A percentile compares a stretch with the other conserved stretches of the same genome.
phyloP scores from a whole-genome alignment of 495 filamentous ascomycete genomes.

The Neurospora tetrasperma region DNA sequence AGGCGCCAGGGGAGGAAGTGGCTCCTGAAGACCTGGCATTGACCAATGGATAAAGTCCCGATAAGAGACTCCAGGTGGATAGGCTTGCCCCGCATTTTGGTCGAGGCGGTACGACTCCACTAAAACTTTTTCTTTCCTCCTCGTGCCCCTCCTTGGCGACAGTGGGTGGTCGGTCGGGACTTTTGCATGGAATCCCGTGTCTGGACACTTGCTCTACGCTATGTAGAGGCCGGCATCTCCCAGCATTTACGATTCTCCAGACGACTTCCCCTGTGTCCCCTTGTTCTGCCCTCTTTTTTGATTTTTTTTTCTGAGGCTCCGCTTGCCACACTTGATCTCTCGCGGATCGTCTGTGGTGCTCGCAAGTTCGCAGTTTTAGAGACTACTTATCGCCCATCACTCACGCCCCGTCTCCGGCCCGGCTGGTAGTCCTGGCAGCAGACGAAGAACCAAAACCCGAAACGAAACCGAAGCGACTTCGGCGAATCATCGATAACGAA shows the following conservation, averaged over 20 bases:
- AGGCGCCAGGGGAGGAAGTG: neutral
- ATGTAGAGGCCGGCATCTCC: neutral
- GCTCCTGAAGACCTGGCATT: neutral
- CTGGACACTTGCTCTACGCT: neutral
- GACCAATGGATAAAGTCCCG: neutral
- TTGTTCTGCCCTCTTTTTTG: neutral
- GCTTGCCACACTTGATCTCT: neutral
- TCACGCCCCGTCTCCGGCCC: neutral
- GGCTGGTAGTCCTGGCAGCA: neutral
- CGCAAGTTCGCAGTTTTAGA: neutral
- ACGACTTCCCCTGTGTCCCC: neutral
- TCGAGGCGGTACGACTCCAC: neutral
- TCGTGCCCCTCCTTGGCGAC: neutral
- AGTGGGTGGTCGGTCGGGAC: neutral
- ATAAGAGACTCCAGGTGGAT: neutral
- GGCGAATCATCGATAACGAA: neutral
- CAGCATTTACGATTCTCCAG: neutral
- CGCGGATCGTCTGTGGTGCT: neutral
- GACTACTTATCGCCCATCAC: neutral
- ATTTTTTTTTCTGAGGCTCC: neutral
- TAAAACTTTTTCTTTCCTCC: neutral
- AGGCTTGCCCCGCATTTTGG: neutral
- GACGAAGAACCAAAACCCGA: neutral
- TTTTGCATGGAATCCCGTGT: neutral
- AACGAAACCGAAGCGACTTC: neutral